phyloP scores from a whole-genome alignment of 2,329 filamentous ascomycete genomes.

The Cytospora piceicola region DNA sequence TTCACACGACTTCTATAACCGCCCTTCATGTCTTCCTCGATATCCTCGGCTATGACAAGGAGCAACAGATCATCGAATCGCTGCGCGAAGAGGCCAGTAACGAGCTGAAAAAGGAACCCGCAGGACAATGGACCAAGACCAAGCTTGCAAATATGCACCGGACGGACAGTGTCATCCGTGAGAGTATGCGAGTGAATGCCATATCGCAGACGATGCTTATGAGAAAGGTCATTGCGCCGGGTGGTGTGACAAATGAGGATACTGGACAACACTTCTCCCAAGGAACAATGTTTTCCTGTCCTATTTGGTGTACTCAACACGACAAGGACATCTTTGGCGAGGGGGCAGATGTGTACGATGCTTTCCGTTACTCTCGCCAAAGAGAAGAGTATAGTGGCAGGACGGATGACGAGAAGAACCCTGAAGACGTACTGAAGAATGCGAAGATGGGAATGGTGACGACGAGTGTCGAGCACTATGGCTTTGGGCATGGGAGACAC shows the following conservation, averaged over 20 bases:
- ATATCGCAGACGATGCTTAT: constrained; percentile 52
- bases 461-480: constrained; percentile 53
- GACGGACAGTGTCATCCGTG: constrained; percentile 56
- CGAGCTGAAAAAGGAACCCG: constrained; percentile 40
- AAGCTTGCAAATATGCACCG: constrained; percentile 48
- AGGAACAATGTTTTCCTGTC: constrained; percentile 42
- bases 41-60: constrained; percentile 46
- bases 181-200: constrained; percentile 54
- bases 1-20: constrained; percentile 61
- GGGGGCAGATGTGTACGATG: constrained; percentile 48
- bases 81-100: constrained; percentile 49
- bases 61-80: constrained; percentile 41
- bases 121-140: constrained; percentile 51
- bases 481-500: constrained; percentile 62
- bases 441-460: constrained; percentile 57
- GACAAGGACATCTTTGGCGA: constrained; percentile 50
- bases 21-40: constrained; percentile 53
- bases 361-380: constrained; percentile 52
- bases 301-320: constrained; percentile 50
- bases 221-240: constrained; percentile 48
- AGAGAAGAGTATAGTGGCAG: constrained; percentile 45
- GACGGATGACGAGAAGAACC: constrained; percentile 36
- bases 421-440: constrained; percentile 39
- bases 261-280: constrained; percentile 21
- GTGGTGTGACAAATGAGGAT: constrained; percentile 43